Percentiles rank a stretch among this genome's conserved stretches.
These are phyloP conservation scores for Botrytis elliptica DNA, from an alignment of 2,329 filamentous ascomycete genomes.

Conservation along the genomic window DNA sequence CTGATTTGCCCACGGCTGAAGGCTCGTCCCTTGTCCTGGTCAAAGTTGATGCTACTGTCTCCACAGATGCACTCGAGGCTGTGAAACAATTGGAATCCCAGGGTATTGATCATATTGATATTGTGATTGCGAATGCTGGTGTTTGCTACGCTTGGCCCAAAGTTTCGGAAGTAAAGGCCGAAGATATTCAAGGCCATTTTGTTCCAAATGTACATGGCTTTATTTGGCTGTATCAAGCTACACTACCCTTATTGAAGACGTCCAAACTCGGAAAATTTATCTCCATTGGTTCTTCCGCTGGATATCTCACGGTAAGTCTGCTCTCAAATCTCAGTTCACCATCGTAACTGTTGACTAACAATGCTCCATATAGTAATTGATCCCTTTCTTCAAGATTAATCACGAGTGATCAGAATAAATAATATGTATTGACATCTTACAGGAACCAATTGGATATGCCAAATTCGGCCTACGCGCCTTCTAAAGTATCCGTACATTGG, in stretches of 20 bases:
- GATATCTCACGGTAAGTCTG: not conserved
- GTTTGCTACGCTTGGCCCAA: not conserved
- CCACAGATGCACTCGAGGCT: slow-evolving; percentile 41
- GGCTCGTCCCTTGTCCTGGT: slow-evolving; percentile 43
- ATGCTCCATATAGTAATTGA: not conserved
- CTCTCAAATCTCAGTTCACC: not conserved
- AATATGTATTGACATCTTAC: not conserved
- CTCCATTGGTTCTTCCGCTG: not conserved
- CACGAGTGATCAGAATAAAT: not conserved
- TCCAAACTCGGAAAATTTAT: not conserved
- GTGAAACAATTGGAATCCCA: slow-evolving; percentile 36
- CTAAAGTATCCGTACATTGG: not conserved
- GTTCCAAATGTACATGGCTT: not conserved
- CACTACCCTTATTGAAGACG: not conserved
- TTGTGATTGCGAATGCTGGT: slow-evolving; percentile 52
- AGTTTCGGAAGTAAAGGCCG: not conserved
- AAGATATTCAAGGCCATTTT: not conserved
- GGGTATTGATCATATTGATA: not conserved
- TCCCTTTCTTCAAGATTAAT: not conserved
- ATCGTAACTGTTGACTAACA: not conserved
- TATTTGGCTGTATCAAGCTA: not conserved
- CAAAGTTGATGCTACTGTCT: slow-evolving; percentile 44
- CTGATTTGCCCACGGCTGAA: slow-evolving; percentile 26
- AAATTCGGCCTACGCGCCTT: not conserved
- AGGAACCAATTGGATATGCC: not conserved